phyloP scores from a whole-genome alignment of 805 yeast genomes.

The Spathaspora hagerdaliae region DNA sequence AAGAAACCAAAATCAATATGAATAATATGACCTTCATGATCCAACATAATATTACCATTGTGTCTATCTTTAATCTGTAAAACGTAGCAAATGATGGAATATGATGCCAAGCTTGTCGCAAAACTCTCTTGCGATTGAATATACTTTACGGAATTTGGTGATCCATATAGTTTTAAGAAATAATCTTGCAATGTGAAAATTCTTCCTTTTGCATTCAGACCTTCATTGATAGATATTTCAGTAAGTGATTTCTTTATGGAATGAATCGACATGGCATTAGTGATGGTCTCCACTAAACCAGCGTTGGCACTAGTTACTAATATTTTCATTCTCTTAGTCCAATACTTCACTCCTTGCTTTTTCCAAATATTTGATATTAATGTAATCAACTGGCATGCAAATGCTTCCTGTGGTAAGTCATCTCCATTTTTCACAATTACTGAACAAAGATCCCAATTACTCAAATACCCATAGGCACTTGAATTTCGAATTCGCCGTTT shows the following conservation, averaged over 20 bases:
- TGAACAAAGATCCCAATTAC: conserved; percentile 92
- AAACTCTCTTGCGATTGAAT: conserved; percentile 80
- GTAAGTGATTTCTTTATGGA: conserved; percentile 92
- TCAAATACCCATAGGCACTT: conserved; percentile 79
- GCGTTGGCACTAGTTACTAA: conserved; percentile 85
- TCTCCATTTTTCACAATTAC: conserved; percentile 96
- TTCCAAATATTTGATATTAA: conserved; percentile 87
- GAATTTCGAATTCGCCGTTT: conserved; percentile 73
- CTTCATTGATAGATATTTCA: conserved; percentile 60
- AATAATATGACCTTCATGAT: conserved; percentile 90
- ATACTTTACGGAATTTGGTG: conserved; percentile 48
- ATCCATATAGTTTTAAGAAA: conserved; percentile 73
- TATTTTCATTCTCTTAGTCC: conserved; percentile 94
- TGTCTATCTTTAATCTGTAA: conserved; percentile 95
- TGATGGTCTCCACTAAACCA: conserved; percentile 93
- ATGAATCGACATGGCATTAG: conserved; percentile 89
- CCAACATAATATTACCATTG: conserved; percentile 96
- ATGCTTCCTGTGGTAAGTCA: conserved; percentile 94
- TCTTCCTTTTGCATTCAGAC: conserved; percentile 65
- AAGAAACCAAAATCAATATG: conserved; percentile 95
- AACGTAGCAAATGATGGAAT: conserved; percentile 84
- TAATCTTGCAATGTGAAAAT: conserved; percentile 77
- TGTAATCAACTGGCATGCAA: conserved; percentile 91
- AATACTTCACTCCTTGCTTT: conserved; percentile 60
- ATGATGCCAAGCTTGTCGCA: conserved; percentile 83